Conservation (phyloP, 2,329 filamentous ascomycete species). For the Colletotrichum sansevieriae region DNA sequence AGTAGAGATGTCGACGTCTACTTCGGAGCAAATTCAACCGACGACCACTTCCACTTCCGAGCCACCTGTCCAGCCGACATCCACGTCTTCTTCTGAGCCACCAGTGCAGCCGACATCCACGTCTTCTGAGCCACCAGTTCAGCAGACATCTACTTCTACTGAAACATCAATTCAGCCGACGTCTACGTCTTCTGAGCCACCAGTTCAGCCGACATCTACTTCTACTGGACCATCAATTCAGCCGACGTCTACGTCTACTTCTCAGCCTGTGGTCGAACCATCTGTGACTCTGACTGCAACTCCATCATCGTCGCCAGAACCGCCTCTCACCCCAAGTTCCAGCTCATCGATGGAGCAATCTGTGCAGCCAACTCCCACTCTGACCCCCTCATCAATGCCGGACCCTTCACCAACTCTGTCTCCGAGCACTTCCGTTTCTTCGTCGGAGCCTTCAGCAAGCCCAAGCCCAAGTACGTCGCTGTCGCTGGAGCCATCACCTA, state of each 20-base stretch:
- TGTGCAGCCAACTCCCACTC: constrained; percentile 4
- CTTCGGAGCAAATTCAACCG: too few species aligned
- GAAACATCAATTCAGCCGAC: not conserved
- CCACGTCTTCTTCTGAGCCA: too few species aligned
- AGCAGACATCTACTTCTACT: not conserved
- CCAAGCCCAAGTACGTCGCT: not conserved
- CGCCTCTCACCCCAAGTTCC: not conserved
- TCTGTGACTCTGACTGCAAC: not conserved
- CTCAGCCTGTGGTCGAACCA: not conserved
- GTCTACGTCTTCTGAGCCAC: not conserved
- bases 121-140: not conserved
- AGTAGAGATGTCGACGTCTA: too few species aligned
- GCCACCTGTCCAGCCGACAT: not conserved
- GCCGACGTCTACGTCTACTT: not conserved
- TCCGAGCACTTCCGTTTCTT: too few species aligned
- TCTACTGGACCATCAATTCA: not conserved
- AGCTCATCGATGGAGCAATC: not conserved
- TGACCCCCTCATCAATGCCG: not conserved
- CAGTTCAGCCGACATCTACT: not conserved
- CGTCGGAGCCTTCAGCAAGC: not conserved
- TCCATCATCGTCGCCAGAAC: not conserved
- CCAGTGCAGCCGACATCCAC: not conserved
- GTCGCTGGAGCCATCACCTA: not conserved
- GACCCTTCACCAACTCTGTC: not conserved
- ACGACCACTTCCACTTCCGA: not conserved